phyloP scores from a whole-genome alignment of 495 filamentous ascomycete genomes.

The Pseudomonodictys pantanalensis region DNA sequence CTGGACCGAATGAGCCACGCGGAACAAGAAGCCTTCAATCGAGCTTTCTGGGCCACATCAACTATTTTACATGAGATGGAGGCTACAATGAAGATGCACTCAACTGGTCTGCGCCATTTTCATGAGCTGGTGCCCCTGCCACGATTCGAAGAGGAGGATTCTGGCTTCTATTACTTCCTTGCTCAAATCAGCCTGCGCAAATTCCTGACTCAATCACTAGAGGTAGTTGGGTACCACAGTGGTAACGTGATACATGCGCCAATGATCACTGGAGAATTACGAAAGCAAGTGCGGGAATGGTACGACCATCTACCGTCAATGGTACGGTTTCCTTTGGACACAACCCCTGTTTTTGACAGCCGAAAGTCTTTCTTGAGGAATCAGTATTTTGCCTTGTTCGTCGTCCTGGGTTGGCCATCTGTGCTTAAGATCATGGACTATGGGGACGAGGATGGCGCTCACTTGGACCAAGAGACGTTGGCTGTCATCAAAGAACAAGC shows the following conservation, averaged over 20 bases:
- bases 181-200: conserved; percentile 28
- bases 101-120: conserved; percentile 26
- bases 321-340: conserved; percentile 21
- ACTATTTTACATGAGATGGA: conserved; percentile 29
- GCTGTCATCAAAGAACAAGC: conserved; percentile 17
- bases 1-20: conserved; percentile 6
- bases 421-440: conserved; percentile 24
- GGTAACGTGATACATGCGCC: conserved; percentile 28
- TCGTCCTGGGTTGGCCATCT: conserved; percentile 28
- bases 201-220: conserved; percentile 23
- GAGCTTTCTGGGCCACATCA: conserved; percentile 24
- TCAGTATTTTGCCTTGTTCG: conserved; percentile 26
- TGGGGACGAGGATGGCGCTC: conserved; percentile 1
- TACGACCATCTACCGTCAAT: conserved; percentile 23
- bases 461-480: neutral
- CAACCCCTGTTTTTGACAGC: conserved; percentile 24
- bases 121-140: conserved; percentile 27
- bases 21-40: conserved; percentile 22
- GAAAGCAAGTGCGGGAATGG: conserved; percentile 29
- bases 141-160: conserved; percentile 25
- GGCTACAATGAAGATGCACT: conserved; percentile 29
- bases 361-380: conserved; percentile 24
- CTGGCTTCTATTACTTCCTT: conserved; percentile 28
- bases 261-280: conserved; percentile 23
- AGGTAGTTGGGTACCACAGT: conserved; percentile 27